Base-by-base conservation (phyloP, 441 rosid genomes). In the Iberis amara region DNA sequence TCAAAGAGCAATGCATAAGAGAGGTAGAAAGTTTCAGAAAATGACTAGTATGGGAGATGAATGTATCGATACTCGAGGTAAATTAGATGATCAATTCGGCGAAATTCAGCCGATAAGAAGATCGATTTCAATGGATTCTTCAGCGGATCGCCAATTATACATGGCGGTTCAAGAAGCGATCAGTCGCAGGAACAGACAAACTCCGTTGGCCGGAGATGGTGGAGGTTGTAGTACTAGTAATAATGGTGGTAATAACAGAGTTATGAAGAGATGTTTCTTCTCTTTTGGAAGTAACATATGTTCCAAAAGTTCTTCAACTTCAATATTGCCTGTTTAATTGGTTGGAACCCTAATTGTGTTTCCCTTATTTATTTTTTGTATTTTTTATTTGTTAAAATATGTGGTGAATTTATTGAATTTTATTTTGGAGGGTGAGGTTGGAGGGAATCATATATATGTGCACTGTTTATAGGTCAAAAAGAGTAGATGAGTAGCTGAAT, bases 41-140 rank as follows among this genome's bases (percentile, higher is more conserved):
- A 46, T 61, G 59, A 69, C 60, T 18, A 71, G 73, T 28, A 75
- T 64, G 81, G 89, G 81, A 38, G 82, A 73, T 39, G 89, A 82
- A 59, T 77, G 78, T 58, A 82, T 89, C 33, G 57, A 73, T 41
- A 64, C 71, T 39, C 69, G 89, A 52, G 67, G 73, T 44, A 74
- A 73, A 67, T 8, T 32, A 32, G 69, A 74, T 49, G 59, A 72
- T 23, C 75, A 62, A 28, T 77, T 73, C 11, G 59, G 68, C 23
- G 59, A 11, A 30, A 65, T 71, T 47, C 84, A 79, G n/a, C 76
- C 80, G 3, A 74, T 82, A 55, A 69, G 86, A 76, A 76, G 89
- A 76, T 82, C 86, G 1, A 70, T 82, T 55, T 82, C 89, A 4
- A 70, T 79, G 55, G 86, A 82, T 65, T 82, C 89, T 6, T 86